Base-by-base conservation (phyloP, 441 rosid genomes). In the Breynia disticha region DNA sequence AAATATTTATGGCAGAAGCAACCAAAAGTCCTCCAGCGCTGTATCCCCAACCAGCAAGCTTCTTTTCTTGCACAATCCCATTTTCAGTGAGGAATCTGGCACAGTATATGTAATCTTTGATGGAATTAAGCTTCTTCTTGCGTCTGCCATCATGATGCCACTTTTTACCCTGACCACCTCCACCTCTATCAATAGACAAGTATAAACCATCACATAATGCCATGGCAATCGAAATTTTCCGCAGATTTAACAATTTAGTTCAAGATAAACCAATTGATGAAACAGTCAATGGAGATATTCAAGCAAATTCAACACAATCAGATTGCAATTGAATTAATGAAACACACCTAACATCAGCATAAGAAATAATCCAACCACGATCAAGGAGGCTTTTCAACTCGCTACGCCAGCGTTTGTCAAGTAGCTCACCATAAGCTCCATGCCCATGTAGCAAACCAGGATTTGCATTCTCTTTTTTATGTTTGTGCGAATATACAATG, bases 351-450 rank as follows among this genome's bases (percentile, higher is more conserved):
- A 89, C 97, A 68, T 89, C 96, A 55, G 99, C 96, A 80, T 78
- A 93, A 52, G 93, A 95, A 71, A 93, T 63, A 60, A 83, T 72
- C 97, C 99, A 89, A 67, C 99, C 93, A 62, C 97, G 95, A 72
- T 89, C 99, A 56, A 93, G 96, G 50, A 93, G 93, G 79, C 97
- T 89, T 73, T 93, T 93, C 65, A 89, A 72, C 75, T 93, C 99
- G 67, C 79, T 76, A 60, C 72, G 80, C 97, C 97, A 93, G 54
- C 96, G 69, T 72, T 93, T 93, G 70, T 86, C 96, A 19, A 86
- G 93, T 48, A 80, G 49, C 73, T 93, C 97, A 50, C 97, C 96
- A 62, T 81, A 89, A 68, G 99, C 95, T 74, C 99, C 96, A 67
- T 93, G 96, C 20, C 89, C 97, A 54, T 81, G 93, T 70, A 89